These are phyloP conservation scores for Claviceps citrina DNA, from an alignment of 2,329 filamentous ascomycete species.

Conservation along the genomic window DNA sequence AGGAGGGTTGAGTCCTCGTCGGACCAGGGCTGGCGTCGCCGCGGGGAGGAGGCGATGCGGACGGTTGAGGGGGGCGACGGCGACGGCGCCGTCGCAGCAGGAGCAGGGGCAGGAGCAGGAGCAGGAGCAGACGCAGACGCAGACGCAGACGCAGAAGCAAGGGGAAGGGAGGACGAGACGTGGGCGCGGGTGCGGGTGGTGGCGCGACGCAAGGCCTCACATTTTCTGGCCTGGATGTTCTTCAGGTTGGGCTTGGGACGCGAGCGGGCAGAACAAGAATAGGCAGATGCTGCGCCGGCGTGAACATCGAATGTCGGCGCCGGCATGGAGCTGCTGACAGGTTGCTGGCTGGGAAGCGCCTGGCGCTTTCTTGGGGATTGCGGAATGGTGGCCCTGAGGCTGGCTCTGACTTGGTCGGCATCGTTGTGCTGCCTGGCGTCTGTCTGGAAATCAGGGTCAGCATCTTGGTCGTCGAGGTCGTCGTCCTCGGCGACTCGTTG, in stretches of 20 bases:
- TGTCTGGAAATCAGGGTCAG: slow-evolving; percentile 15
- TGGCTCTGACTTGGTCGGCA: slow-evolving; percentile 11
- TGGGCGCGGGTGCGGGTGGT: not conserved
- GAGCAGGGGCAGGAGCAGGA: too few relatives aligned
- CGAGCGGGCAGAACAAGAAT: too few relatives aligned
- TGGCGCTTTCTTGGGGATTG: not conserved
- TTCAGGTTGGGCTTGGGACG: not conserved
- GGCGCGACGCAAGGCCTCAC: not conserved
- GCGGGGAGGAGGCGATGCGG: slow-evolving; percentile 2
- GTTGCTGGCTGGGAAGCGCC: not conserved
- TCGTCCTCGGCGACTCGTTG: not conserved
- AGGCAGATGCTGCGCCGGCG: not conserved
- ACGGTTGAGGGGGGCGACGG: slow-evolving; percentile 1
- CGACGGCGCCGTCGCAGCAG: too few relatives aligned
- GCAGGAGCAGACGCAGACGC: too few relatives aligned
- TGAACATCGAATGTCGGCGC: slow-evolving; percentile 9
- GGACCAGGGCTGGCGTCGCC: slow-evolving; percentile 26
- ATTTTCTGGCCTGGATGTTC: too few relatives aligned
- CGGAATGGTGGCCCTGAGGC: slow-evolving; percentile 4
- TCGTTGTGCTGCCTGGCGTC: slow-evolving; percentile 13
- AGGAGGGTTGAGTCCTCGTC: slow-evolving; percentile 26
- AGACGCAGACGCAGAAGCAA: too few relatives aligned
- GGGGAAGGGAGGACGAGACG: not conserved
- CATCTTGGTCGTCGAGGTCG: slow-evolving; percentile 3
- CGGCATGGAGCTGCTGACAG: slow-evolving; percentile 12